Evolutionary conservation across 225 moss, liverwort and hornwort genomes (phyloP).

Genomic region (Neckera pumila): DNA sequence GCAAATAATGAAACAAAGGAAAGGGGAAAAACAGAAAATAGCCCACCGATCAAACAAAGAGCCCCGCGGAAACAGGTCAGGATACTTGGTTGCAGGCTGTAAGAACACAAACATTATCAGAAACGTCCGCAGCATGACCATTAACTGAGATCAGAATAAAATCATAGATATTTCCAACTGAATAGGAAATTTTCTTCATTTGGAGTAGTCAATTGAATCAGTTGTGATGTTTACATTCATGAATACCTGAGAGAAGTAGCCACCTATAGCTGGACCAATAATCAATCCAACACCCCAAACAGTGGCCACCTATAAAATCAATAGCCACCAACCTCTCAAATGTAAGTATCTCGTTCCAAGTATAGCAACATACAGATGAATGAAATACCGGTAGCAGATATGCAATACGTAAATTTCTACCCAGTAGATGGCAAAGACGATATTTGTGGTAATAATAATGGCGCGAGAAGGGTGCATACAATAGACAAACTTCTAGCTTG

Average conservation of each 20-base stretch:
- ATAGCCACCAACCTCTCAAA: not conserved
- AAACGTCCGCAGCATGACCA: not conserved
- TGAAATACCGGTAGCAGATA: not conserved
- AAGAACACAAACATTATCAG: not conserved
- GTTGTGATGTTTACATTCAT: not conserved
- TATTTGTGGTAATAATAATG: not conserved
- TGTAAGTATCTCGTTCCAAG: not conserved
- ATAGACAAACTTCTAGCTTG: conserved; percentile 58
- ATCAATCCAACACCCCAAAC: conserved; percentile 72
- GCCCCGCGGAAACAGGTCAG: conserved; percentile 37
- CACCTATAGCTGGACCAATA: conserved; percentile 74
- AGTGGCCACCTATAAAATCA: conserved; percentile 42
- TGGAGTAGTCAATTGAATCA: not conserved
- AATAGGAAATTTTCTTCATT: not conserved
- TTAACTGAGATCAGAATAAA: not conserved
- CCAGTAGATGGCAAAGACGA: not conserved
- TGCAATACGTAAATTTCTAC: not conserved
- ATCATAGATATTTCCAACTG: not conserved
- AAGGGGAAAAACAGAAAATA: not conserved
- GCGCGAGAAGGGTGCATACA: conserved; percentile 24
- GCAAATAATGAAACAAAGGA: not conserved
- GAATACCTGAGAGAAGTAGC: conserved; percentile 70
- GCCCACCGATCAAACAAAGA: conserved; percentile 69
- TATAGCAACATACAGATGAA: not conserved
- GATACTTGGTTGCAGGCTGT: conserved; percentile 79